A percentile compares a stretch with the other conserved stretches of the same genome.
Conservation (phyloP, 768 basidiomycete genomes). For the Leccinum variicolor region DNA sequence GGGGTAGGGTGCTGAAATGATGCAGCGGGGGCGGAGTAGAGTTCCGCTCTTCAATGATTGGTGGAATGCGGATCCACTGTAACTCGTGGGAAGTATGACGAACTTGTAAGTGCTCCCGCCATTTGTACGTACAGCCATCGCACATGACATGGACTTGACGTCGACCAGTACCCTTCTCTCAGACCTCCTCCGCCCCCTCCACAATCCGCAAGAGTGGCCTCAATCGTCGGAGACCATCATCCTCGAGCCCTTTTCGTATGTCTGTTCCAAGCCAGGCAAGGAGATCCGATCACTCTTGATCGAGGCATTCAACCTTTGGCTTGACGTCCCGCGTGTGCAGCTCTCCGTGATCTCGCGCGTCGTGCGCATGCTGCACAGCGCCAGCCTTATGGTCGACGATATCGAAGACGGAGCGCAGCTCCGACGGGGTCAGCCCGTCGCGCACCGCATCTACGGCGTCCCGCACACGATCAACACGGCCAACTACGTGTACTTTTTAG, state of each 20-base stretch:
- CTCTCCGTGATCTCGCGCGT: slow-evolving; percentile 73
- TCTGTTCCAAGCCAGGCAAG: slow-evolving; percentile 84
- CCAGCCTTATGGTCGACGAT: slow-evolving; percentile 93
- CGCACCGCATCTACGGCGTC: slow-evolving; percentile 94
- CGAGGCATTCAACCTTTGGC: slow-evolving; percentile 92
- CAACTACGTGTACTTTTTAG: slow-evolving; percentile 95
- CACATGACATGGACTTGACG: slow-evolving; percentile 2
- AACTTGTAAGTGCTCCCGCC: neutral
- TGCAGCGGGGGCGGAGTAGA: too few relatives aligned
- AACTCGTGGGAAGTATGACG: neutral
- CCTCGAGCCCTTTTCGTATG: slow-evolving; percentile 86
- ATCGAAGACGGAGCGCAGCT: slow-evolving; percentile 91
- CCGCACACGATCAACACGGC: slow-evolving; percentile 97
- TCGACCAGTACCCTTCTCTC: slow-evolving; percentile 11
- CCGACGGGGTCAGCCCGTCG: slow-evolving; percentile 79
- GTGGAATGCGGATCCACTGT: slow-evolving; percentile 35
- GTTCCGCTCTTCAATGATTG: slow-evolving; percentile 35
- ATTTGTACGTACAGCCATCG: neutral
- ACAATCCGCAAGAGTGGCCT: slow-evolving; percentile 28
- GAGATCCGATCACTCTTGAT: slow-evolving; percentile 87
- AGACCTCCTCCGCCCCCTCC: slow-evolving; percentile 18
- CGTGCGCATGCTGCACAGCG: slow-evolving; percentile 92
- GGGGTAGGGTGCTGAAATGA: too few relatives aligned
- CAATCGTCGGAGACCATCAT: slow-evolving; percentile 39
- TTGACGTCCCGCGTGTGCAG: slow-evolving; percentile 72